Percentiles rank a stretch among this genome's conserved stretches.
These are phyloP conservation scores for Phytophthora nicotianae DNA, from an alignment of 352 stramenopile species.

Conservation along the genomic window DNA sequence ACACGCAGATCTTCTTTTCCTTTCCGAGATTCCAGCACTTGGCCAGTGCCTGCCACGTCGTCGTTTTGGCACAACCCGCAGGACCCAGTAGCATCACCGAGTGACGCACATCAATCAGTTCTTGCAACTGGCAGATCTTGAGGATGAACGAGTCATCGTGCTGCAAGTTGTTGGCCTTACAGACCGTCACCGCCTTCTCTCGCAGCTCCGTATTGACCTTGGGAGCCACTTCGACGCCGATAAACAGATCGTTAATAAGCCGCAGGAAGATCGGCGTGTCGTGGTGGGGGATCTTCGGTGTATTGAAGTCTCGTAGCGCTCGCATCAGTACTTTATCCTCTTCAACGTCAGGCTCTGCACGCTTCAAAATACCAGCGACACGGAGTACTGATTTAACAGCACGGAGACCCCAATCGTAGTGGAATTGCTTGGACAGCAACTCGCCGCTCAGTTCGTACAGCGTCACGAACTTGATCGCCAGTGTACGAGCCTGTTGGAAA, in stretches of 20 bases:
- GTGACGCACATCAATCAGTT: conserved; percentile 89
- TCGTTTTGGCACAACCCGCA: conserved; percentile 85
- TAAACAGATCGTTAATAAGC: conserved; percentile 89
- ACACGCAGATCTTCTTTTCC: conserved; percentile 90
- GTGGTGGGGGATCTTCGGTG: conserved; percentile 86
- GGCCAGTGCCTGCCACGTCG: conserved; percentile 83
- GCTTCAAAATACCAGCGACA: conserved; percentile 87
- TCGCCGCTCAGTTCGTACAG: conserved; percentile 88
- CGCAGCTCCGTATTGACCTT: conserved; percentile 95
- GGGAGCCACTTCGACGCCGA: conserved; percentile 93
- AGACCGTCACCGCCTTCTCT: conserved; percentile 91
- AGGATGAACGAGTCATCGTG: conserved; percentile 87
- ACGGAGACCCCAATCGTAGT: conserved; percentile 92
- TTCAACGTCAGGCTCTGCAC: conserved; percentile 78
- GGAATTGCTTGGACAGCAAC: conserved; percentile 90
- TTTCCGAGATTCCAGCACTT: conserved; percentile 90
- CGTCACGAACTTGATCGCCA: conserved; percentile 94
- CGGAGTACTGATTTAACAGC: conserved; percentile 90
- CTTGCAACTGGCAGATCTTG: conserved; percentile 88
- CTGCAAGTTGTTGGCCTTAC: conserved; percentile 89
- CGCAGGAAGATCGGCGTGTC: conserved; percentile 90
- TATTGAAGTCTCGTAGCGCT: conserved; percentile 87
- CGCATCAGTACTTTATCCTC: conserved; percentile 91
- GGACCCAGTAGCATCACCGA: conserved; percentile 88
- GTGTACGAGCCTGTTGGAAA: conserved; percentile 85